Percentiles rank a stretch among this genome's conserved stretches.
Conservation (phyloP, 1,139 yeast species). For the Magnusiomyces paraingens region DNA sequence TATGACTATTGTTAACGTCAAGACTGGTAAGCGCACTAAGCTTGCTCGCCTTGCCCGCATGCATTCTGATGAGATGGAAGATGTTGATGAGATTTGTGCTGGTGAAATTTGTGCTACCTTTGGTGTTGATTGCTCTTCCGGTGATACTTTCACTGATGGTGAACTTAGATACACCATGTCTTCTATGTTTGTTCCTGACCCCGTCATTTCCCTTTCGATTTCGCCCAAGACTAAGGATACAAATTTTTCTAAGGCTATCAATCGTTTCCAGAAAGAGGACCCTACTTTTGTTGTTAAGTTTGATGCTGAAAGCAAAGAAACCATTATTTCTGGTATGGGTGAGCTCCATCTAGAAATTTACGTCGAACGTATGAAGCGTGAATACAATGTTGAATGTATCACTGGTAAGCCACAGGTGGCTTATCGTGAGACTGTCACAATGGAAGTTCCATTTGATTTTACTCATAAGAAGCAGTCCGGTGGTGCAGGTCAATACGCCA, state of each 20-base stretch:
- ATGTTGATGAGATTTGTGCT: constrained; percentile 89
- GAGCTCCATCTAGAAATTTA: constrained; percentile 94
- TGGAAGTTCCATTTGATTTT: constrained; percentile 75
- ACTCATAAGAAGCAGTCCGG: constrained; percentile 98
- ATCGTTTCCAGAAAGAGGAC: constrained; percentile 96
- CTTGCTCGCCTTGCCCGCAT: constrained; percentile 94
- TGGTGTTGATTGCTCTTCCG: constrained; percentile 99
- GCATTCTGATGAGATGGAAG: constrained; percentile 99
- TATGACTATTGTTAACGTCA: constrained; percentile 77
- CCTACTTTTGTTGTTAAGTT: constrained; percentile 94
- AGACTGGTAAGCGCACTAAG: constrained; percentile 89
- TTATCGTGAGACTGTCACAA: constrained; percentile 85
- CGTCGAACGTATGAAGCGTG: constrained; percentile 96
- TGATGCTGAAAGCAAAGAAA: constrained; percentile 90
- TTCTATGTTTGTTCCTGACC: constrained; percentile 97
- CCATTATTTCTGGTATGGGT: constrained; percentile 98
- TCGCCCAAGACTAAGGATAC: constrained; percentile 86
- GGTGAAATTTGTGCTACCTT: constrained; percentile 99
- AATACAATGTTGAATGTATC: constrained; percentile 89
- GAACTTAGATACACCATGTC: constrained; percentile 70
- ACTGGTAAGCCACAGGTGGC: constrained; percentile 99
- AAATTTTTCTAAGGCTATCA: constrained; percentile 91
- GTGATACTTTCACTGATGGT: constrained; percentile 93
- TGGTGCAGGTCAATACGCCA: constrained; percentile 99
- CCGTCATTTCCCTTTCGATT: constrained; percentile 89